Evolutionary conservation across 2,329 filamentous ascomycete species (phyloP).

Genomic region (Karstenula rhodostoma): DNA sequence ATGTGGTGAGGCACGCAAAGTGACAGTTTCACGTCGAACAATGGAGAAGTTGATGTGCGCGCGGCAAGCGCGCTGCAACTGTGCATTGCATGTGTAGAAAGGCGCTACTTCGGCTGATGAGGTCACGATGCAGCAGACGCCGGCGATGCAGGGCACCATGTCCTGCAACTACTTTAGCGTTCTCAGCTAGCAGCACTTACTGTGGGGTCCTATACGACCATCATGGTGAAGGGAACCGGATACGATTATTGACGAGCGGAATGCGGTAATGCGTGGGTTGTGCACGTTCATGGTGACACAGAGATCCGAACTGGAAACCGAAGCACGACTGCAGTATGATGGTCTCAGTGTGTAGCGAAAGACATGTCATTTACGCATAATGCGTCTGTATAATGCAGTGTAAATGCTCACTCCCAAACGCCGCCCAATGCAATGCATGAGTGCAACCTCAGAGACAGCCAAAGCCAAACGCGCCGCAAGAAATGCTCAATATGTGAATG

Average conservation of each 20-base stretch:
- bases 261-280: neutral
- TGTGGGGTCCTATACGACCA: slow-evolving; percentile 5
- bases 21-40: neutral
- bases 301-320: neutral
- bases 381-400: slow-evolving; percentile 38
- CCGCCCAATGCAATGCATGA: slow-evolving; percentile 36
- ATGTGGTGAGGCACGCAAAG: neutral
- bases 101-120: slow-evolving; percentile 10
- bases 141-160: slow-evolving; percentile 6
- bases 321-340: neutral
- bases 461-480: slow-evolving; percentile 22
- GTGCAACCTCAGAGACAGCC: slow-evolving; percentile 20
- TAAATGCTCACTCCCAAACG: slow-evolving; percentile 40
- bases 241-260: neutral
- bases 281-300: neutral
- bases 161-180: slow-evolving; percentile 7
- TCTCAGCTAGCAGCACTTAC: slow-evolving; percentile 1
- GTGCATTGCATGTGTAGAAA: neutral
- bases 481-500: slow-evolving; percentile 10
- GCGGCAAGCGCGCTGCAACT: slow-evolving; percentile 11
- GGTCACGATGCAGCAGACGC: slow-evolving; percentile 9
- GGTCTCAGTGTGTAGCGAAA: slow-evolving; percentile 3
- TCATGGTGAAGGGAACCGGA: neutral
- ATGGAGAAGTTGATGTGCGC: slow-evolving; percentile 4
- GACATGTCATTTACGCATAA: slow-evolving; percentile 4